Evolutionary conservation across 148 eudicot species (phyloP), one percentile per base, ranked within the genome.

Genomic region (Rhododendron griersonianum): DNA sequence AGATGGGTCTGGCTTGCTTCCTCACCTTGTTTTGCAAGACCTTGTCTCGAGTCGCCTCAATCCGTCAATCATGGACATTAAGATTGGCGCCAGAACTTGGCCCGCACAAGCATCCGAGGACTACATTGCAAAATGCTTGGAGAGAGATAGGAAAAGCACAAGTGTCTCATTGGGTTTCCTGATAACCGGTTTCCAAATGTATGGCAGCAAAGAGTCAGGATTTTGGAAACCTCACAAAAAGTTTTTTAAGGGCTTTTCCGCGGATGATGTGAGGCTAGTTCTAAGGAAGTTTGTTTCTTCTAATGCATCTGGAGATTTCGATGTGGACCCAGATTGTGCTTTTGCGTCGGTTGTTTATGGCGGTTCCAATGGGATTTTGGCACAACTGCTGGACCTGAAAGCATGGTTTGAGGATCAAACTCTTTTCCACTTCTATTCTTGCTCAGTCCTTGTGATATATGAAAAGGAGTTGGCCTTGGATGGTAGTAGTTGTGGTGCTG

Each of bases 341-440:
- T 90, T 91, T 83, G 94, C 95, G n/a, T 87, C 94, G 9, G 67
- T 80, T 57, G 95, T 94, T 61, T 95, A 91, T 83, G 96, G 98
- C 15, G 96, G 96, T 45, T 82, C 93, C 10, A 78, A 85, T 44
- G 99, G 98, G 63, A 94, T 97, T 87, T 89, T 97, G 89, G 90
- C 94, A 5, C 98, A 95, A 73, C 76, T 97, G 51, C 57, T 85
- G 88, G 96, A 97, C 89, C 89, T 97, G 53, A 97, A 97, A 88
- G 90, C 95, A 55, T 97, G 99, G 99, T 95, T 97, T 83, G 99
- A 97, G 87, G 93, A 93, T 80, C 99, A 97, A 88, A 97, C 99
- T 0, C 80, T 87, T 35, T 95, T 87, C 74, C 98, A 97, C 71
- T 94, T 97, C 80, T 86, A 89, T 88, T 88, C 95, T 3, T 92